Base-by-base conservation (phyloP, 2,329 filamentous ascomycete genomes). In the Ambrosiella cleistominuta region DNA sequence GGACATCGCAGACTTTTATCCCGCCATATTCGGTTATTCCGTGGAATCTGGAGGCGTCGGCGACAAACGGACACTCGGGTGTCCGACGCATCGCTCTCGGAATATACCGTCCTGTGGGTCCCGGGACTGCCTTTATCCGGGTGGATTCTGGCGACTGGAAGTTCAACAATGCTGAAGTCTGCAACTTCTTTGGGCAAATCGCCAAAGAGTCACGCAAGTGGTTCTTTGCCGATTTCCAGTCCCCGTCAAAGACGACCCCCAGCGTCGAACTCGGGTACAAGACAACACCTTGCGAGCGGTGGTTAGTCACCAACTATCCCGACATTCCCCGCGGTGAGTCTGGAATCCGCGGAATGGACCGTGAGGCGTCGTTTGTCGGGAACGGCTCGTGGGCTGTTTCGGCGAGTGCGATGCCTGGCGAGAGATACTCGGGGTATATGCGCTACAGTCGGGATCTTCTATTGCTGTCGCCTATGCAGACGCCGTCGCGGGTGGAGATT, bases 131-230 rank as follows among this genome's bases (percentile, higher is more conserved):
- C 9, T 74, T 73, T 52, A 54, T 70, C 40, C 67, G 70, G 27
- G 66, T 66, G 3, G 73, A 76, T 62, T 73, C 67, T 42, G 73
- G 73, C 3, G 69, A 72, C 54, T 74, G 71, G 71, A 62, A 59
- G 8, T 55, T 65, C 5, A 56, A 61, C 35, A 64, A 63, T 0
- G 63, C 66, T 2, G 62, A 68, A 47, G 66, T 68, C 37, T 68
- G 66, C 61, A 64, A 66, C 17, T 66, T 67, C 57, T 67, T 70
- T 27, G 63, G 65, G 27, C 65, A 66, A 52, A 68, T 70, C 54
- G 66, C 68, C 1, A 66, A 62, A 49, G 59, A 69, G 19, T 67
- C 65, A 27, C 64, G 64, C 13, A 64, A 63, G 12, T 63, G 68
- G 60, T 64, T 67, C 40, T 65, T 65, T 54, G 58, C 67, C 3